phyloP scores from a whole-genome alignment of 768 basidiomycete genomes.

The Mrakia gelida region DNA sequence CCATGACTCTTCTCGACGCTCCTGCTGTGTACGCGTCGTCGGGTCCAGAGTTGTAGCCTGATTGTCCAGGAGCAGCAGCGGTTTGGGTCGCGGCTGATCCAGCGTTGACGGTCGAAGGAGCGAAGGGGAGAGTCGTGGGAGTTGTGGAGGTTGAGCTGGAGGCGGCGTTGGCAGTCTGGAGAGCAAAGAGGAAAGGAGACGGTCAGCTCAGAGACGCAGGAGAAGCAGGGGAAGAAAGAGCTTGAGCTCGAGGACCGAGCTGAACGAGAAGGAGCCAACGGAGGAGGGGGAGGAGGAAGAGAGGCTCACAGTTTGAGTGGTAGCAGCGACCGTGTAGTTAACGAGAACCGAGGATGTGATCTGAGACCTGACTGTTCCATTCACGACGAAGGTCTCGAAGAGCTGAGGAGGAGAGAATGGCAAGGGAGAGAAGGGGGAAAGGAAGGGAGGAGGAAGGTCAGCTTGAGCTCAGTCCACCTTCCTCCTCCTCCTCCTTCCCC shows the following conservation, averaged over 20 bases:
- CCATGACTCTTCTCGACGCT: not conserved
- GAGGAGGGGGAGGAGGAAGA: not conserved
- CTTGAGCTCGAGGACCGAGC: not conserved
- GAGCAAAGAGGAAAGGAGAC: too few species aligned
- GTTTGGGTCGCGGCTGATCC: constrained; percentile 11
- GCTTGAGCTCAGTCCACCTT: not conserved
- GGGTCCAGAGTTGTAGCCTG: not conserved
- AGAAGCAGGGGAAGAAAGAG: not conserved
- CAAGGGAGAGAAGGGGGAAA: not conserved
- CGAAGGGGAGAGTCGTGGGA: constrained; percentile 18
- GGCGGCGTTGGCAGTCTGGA: not conserved
- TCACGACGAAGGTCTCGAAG: not conserved
- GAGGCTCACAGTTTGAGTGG: not conserved
- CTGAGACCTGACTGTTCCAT: not conserved
- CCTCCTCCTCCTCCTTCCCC: not conserved
- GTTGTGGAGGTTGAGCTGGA: constrained; percentile 4
- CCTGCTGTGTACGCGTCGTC: constrained; percentile 14
- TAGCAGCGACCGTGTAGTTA: constrained; percentile 10
- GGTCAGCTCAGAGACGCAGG: not conserved
- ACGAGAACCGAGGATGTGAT: not conserved
- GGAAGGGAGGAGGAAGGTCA: not conserved
- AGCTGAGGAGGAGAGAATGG: not conserved
- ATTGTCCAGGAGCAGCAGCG: constrained; percentile 1
- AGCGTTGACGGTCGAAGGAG: constrained; percentile 15
- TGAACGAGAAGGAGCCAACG: not conserved